These are phyloP conservation scores for Athelia psychrophila DNA, from an alignment of 1,284 basidiomycete genomes.

Conservation along the genomic window DNA sequence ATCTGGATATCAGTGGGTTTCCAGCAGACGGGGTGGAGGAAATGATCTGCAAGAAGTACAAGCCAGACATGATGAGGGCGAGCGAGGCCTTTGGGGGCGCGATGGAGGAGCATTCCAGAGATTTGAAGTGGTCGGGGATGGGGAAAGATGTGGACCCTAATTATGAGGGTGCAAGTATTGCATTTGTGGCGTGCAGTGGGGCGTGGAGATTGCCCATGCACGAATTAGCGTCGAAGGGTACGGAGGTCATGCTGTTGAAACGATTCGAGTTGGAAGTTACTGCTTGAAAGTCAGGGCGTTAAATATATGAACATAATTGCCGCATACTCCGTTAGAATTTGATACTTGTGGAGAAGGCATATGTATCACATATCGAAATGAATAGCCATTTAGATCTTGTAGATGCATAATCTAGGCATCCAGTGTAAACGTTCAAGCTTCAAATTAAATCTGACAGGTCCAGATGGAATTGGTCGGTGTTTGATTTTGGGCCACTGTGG, in stretches of 20 bases:
- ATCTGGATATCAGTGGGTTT: slow-evolving; percentile 32
- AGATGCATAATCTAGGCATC: no score
- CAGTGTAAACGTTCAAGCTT: no score
- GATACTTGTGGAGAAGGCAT: no score
- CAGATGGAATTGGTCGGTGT: no score
- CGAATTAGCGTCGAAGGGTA: neutral
- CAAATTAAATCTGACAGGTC: no score
- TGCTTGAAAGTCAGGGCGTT: no score
- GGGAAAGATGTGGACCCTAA: neutral
- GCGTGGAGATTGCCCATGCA: neutral
- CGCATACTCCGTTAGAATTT: no score
- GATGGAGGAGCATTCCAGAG: neutral
- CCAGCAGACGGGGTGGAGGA: slow-evolving; percentile 10
- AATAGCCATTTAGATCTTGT: no score
- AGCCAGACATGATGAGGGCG: neutral
- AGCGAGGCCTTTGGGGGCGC: neutral
- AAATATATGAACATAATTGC: no score
- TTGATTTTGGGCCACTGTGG: no score
- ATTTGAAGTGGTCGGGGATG: neutral
- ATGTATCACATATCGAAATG: no score
- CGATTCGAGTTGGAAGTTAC: neutral
- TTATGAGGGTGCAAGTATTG: neutral
- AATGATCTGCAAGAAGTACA: neutral
- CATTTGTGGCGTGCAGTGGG: neutral
- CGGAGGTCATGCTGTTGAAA: neutral